Base-by-base conservation (phyloP, 495 filamentous ascomycete species). In the Hyaloscypha finlandica region DNA sequence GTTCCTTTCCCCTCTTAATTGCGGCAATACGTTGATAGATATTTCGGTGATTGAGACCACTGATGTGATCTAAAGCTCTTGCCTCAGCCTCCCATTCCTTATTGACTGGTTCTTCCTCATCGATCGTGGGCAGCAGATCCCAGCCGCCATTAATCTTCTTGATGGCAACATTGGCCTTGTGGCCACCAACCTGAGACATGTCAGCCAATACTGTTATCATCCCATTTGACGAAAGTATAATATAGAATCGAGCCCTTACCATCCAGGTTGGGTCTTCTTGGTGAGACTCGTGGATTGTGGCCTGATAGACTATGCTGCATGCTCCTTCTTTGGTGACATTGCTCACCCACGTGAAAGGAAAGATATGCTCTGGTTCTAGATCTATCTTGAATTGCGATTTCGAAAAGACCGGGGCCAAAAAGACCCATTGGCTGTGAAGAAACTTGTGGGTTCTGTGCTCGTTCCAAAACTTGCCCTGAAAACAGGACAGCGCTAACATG, bases 1-100 rank as follows among this genome's bases (percentile, higher is more conserved):
- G 61, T 19, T n/a, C n/a, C 16, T 52, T 59, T 11, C 65, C 54
- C 12, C 35, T 63, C 32, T n/a, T 65, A 25, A 65, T 48, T 51
- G 64, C 59, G 39, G 68, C 68, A n/a, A 67, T 68, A 6, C 55
- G 33, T 53, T 70, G 53, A 57, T 68, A 59, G n/a, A 70, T 33
- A 22, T 67, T 45, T 11, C 11, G 51, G 32, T 64, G 57, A 3
- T 59, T 61, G 20, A 67, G 53, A 20, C 66, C 53, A 39, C 65
- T 63, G 12, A 68, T 67, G 22, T 51, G 37, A 52, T 58, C 42
- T 29, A 70, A 53, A 4, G 63, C 33, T 6, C 31, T 45, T 8
- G 19, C 52, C 30, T 59, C 42, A 42, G 58, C n/a, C 6, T 60
- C 31, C 64, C 55, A 59, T 51, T 66, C 64, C 29, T 33, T 33